Evolutionary conservation across 129 eudicot species (phyloP).

Genomic region (Artemisia annua): DNA sequence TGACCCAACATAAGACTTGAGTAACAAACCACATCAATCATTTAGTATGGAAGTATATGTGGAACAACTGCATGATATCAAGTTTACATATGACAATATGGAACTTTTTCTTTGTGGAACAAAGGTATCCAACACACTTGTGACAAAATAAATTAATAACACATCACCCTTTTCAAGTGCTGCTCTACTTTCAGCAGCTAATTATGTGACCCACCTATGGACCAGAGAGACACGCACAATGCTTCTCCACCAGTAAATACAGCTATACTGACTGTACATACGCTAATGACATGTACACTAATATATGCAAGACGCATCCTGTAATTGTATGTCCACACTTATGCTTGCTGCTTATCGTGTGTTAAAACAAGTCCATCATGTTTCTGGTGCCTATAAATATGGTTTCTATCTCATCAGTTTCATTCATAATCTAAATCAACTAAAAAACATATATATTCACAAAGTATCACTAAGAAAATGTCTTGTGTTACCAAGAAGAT

Average conservation of each 20-base stretch:
- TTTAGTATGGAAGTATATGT: too few species aligned
- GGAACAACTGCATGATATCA: too few species aligned
- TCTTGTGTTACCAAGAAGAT: conserved; percentile 11
- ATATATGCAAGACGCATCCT: conserved; percentile 1
- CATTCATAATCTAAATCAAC: conserved; percentile 3
- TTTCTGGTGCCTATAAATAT: conserved; percentile 21
- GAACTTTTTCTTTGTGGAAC: too few species aligned
- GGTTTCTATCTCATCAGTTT: not conserved
- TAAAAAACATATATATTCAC: not conserved
- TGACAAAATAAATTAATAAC: not conserved
- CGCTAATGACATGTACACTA: too few species aligned
- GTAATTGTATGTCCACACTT: conserved; percentile 25
- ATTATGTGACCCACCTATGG: conserved; percentile 8
- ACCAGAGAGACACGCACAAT: not conserved
- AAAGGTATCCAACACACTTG: not conserved
- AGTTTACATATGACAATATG: too few species aligned
- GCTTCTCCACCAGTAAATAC: too few species aligned
- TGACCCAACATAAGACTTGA: too few species aligned
- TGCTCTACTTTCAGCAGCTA: not conserved
- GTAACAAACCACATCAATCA: too few species aligned
- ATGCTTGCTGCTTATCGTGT: conserved; percentile 17
- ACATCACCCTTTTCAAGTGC: not conserved
- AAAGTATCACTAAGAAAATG: conserved; percentile 6
- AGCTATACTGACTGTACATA: too few species aligned
- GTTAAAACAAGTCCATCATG: not conserved